Base-by-base conservation (phyloP, 805 yeast genomes). In the Candida namnaoensis region DNA sequence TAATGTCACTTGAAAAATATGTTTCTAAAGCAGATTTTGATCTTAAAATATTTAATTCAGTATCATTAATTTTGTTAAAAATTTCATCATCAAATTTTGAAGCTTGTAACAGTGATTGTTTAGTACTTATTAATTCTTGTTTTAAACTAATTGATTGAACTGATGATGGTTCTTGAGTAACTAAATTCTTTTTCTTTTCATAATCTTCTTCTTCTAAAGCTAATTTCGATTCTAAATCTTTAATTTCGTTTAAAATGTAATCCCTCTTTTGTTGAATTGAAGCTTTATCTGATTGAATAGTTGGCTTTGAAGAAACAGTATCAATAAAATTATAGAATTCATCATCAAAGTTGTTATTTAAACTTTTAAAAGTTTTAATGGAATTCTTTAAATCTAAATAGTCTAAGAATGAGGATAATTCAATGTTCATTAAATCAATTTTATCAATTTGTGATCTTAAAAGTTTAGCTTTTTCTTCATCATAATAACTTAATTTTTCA, bases 401-500 rank as follows among this genome's bases (percentile, higher is more conserved):
- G 52, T 88, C 98, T 44, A 88, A 69, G 9, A 86, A 86, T 1
- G 96, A 85, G 2, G 71, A 61, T 38, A 83, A 70, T 54, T 90
- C 93, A 58, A 86, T 84, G 52, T 87, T 78, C 0, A 95, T 82
- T 9, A 88, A 73, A 43, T 85, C 90, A 23, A 78, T 73, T 45
- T 72, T 72, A 45, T 90, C 97, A 37, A 80, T 70, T 53, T 87
- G 88, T 36, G 66, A 71, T 52, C 98, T 73, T 37, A 88, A 61
- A 33, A 86, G 62, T 47, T 74, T 78, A 0, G 96, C 91, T 59
- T 87, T 84, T 56, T 86, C 88, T 57, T 91, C 99, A 0, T 96
- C 83, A 58, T 93, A 93, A 47, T 80, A 68, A 47, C 96, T 86
- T 41, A 87, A 76, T 51, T 84, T 78, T 61, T 91, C 96, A 55